phyloP scores from a whole-genome alignment of 164 flowering plant genomes.

The Chimonanthus salicifolius region DNA sequence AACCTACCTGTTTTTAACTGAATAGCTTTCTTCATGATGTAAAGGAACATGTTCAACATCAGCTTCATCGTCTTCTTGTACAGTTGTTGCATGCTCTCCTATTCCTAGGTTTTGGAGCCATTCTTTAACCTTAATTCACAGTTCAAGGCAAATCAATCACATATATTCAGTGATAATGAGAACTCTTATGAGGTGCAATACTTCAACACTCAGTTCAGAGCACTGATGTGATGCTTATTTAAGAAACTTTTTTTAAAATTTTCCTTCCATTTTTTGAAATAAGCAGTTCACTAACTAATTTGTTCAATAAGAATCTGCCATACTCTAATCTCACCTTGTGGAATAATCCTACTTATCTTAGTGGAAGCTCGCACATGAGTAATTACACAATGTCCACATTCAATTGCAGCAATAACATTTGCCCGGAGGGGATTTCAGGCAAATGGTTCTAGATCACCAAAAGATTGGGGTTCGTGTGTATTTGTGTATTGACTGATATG shows the following conservation, averaged over 20 bases:
- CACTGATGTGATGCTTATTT: neutral
- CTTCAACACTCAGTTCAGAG: neutral
- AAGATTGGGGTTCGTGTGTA: too few relatives aligned
- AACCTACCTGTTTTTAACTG: slow-evolving; percentile 63
- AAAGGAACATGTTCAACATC: slow-evolving; percentile 64
- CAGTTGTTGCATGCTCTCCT: slow-evolving; percentile 70
- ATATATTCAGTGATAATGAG: neutral
- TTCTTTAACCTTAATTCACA: slow-evolving; percentile 77
- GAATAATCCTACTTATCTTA: too few relatives aligned
- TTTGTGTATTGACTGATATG: too few relatives aligned
- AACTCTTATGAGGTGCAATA: neutral
- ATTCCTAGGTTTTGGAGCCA: slow-evolving; percentile 98
- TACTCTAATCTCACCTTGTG: too few relatives aligned
- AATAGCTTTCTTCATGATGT: slow-evolving; percentile 59
- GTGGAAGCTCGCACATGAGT: too few relatives aligned
- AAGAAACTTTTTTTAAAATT: neutral
- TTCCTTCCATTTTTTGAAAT: too few relatives aligned
- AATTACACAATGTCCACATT: too few relatives aligned
- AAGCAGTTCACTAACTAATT: too few relatives aligned
- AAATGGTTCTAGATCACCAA: too few relatives aligned
- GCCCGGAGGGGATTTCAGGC: too few relatives aligned
- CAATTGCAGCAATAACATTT: too few relatives aligned
- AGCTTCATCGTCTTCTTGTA: slow-evolving; percentile 79
- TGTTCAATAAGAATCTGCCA: too few relatives aligned
- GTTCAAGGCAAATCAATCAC: neutral